Percentiles rank a stretch among this genome's conserved stretches.
Evolutionary conservation across 306 rosid species (phyloP).

Genomic region (Hippophae gyantsensis): DNA sequence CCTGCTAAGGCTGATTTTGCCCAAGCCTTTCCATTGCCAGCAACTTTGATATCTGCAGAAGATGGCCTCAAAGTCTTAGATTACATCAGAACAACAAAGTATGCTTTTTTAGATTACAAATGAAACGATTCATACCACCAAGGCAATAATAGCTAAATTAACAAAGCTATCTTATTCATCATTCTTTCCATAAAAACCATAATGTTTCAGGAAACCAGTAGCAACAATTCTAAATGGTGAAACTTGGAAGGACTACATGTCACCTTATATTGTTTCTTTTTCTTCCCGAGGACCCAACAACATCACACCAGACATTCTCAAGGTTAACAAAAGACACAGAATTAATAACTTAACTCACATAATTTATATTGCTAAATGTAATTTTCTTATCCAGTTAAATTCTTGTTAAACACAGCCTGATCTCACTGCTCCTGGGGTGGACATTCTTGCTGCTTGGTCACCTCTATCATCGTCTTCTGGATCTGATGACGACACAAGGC

Average conservation of each 20-base stretch:
- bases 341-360: not conserved
- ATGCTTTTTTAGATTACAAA: not conserved
- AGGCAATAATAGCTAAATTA: not conserved
- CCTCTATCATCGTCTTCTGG: constrained; percentile 14
- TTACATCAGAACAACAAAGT: constrained; percentile 20
- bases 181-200: not conserved
- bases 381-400: not conserved
- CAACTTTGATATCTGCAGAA: constrained; percentile 13
- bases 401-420: constrained; percentile 17
- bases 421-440: constrained; percentile 26
- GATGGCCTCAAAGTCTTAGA: constrained; percentile 20
- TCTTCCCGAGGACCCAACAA: constrained; percentile 31
- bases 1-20: constrained; percentile 2
- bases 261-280: constrained; percentile 23
- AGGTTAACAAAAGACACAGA: constrained; percentile 12
- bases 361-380: not conserved
- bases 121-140: no score
- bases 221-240: constrained; percentile 24
- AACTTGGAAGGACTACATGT: constrained; percentile 18
- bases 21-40: constrained; percentile 12
- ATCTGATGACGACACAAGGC: constrained; percentile 3
- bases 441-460: constrained; percentile 32
- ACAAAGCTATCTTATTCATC: not conserved
- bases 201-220: constrained; percentile 15
- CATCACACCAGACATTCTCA: constrained; percentile 23